These are phyloP conservation scores for Didymella pinodella DNA, from an alignment of 2,329 filamentous ascomycete genomes.

Conservation along the genomic window DNA sequence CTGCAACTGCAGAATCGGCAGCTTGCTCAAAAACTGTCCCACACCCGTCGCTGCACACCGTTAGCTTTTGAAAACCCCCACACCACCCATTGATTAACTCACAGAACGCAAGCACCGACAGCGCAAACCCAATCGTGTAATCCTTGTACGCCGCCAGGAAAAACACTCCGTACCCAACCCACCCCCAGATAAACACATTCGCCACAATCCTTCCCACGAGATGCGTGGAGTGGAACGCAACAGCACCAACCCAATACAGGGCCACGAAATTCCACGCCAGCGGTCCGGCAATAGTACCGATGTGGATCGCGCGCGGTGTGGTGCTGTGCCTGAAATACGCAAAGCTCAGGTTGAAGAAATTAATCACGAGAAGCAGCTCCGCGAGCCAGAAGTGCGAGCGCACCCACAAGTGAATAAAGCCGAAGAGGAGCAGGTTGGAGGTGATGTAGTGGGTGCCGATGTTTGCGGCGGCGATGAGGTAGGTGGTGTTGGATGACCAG, in stretches of 20 bases:
- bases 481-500: conserved; percentile 70
- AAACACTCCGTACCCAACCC: conserved; percentile 77
- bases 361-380: conserved; percentile 77
- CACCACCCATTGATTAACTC: conserved; percentile 35
- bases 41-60: conserved; percentile 69
- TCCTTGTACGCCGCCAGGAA: conserved; percentile 79
- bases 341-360: conserved; percentile 80
- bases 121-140: conserved; percentile 78
- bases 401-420: conserved; percentile 84
- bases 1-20: conserved; percentile 79
- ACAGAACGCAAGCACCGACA: conserved; percentile 77
- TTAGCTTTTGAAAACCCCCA: neutral
- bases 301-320: conserved; percentile 77
- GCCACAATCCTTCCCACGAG: conserved; percentile 79
- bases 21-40: conserved; percentile 75
- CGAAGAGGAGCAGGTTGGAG: conserved; percentile 83
- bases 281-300: conserved; percentile 77
- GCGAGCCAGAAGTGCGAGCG: conserved; percentile 77
- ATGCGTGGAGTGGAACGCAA: conserved; percentile 73
- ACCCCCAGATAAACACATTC: conserved; percentile 88
- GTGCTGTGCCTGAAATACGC: conserved; percentile 83
- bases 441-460: conserved; percentile 85
- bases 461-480: conserved; percentile 74
- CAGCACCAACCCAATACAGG: conserved; percentile 88
- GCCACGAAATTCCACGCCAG: conserved; percentile 87